A percentile compares a stretch with the other conserved stretches of the same genome.
Conservation (phyloP, 768 basidiomycete genomes). For the Agrocybe chaxingu region DNA sequence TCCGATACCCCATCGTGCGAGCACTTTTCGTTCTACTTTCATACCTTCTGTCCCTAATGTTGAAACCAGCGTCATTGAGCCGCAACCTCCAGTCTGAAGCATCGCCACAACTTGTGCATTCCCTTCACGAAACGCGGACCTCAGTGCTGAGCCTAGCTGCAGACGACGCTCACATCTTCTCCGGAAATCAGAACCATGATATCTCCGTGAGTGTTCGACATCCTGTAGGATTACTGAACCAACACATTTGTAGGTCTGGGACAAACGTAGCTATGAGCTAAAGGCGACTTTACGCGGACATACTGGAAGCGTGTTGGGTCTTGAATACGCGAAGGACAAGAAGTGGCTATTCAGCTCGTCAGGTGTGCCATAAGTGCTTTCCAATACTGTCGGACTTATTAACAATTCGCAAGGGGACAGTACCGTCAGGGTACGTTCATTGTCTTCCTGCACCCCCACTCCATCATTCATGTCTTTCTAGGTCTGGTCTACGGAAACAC, state of each 20-base stretch:
- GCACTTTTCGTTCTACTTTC: background rate
- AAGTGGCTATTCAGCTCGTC: constrained; percentile 90
- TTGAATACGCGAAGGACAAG: constrained; percentile 73
- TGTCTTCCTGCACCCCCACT: background rate
- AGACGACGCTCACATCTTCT: constrained; percentile 71
- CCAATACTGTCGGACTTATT: background rate
- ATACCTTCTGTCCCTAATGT: constrained; percentile 11
- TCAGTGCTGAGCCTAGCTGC: constrained; percentile 78
- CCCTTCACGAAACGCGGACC: constrained; percentile 63
- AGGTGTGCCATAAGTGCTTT: constrained; percentile 40
- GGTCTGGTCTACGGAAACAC: constrained; percentile 79
- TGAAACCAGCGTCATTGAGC: constrained; percentile 52
- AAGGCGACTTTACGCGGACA: constrained; percentile 75
- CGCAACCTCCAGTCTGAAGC: constrained; percentile 44
- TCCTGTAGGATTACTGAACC: background rate
- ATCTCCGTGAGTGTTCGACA: constrained; percentile 54
- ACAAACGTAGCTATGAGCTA: constrained; percentile 65
- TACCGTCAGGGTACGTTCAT: constrained; percentile 67
- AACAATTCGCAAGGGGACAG: constrained; percentile 65
- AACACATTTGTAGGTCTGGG: constrained; percentile 68
- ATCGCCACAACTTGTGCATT: constrained; percentile 57
- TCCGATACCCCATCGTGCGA: constrained; percentile 17
- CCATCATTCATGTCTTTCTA: constrained; percentile 24
- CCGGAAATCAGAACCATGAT: constrained; percentile 74
- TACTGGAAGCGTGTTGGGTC: constrained; percentile 76